Evolutionary conservation across 805 yeast genomes (phyloP).

Genomic region (Metschnikowia henanensis): DNA sequence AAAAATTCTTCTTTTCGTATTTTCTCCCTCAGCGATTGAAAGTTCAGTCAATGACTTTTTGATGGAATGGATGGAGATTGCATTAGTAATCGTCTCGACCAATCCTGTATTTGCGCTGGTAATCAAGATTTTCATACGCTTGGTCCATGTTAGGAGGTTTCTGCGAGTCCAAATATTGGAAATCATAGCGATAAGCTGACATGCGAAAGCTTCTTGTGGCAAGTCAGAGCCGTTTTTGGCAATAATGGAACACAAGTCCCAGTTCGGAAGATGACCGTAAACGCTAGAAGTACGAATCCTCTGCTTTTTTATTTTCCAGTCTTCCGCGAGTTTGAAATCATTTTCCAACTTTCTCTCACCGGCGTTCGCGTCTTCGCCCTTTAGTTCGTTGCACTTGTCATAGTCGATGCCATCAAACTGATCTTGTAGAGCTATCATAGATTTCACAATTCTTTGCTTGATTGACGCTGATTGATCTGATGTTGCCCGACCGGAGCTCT

Average conservation of each 20-base stretch:
- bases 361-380: conserved; percentile 42
- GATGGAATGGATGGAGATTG: conserved; percentile 89
- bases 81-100: conserved; percentile 95
- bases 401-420: conserved; percentile 40
- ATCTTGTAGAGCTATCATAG: conserved; percentile 40
- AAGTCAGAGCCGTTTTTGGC: conserved; percentile 96
- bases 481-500: conserved; percentile 63
- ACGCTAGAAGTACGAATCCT: conserved; percentile 77
- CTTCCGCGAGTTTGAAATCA: conserved; percentile 91
- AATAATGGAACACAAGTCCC: conserved; percentile 95
- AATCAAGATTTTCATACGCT: conserved; percentile 86
- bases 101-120: conserved; percentile 90
- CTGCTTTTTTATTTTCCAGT: conserved; percentile 81
- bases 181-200: conserved; percentile 87
- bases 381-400: conserved; percentile 42
- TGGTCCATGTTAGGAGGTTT: conserved; percentile 82
- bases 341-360: conserved; percentile 93
- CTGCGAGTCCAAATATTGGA: conserved; percentile 78
- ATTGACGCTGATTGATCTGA: conserved; percentile 35
- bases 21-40: conserved; percentile 63
- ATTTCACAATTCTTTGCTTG: conserved; percentile 24
- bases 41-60: conserved; percentile 87
- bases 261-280: conserved; percentile 83
- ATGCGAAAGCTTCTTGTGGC: conserved; percentile 97
- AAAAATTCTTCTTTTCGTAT: conserved; percentile 63